phyloP scores from a whole-genome alignment of 192 early-diverging fungal species.

The Gorgonomyces haynaldii region DNA sequence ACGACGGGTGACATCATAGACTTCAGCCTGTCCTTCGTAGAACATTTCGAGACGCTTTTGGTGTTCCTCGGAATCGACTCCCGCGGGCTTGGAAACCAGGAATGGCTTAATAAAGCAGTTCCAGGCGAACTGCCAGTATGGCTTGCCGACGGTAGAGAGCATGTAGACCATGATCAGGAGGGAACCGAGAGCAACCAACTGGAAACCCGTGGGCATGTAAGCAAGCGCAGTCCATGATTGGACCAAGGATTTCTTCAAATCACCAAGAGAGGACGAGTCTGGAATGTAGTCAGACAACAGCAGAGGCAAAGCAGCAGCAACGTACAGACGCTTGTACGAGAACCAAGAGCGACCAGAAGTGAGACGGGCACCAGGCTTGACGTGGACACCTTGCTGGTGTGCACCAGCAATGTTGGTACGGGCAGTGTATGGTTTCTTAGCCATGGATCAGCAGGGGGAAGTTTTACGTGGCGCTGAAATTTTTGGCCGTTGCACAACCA shows the following conservation, averaged over 20 bases:
- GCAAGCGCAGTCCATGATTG: slow-evolving; percentile 9
- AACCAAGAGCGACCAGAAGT: slow-evolving; percentile 1
- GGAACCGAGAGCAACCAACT: slow-evolving; percentile 15
- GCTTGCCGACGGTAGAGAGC: slow-evolving; percentile 13
- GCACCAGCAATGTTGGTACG: slow-evolving; percentile 10
- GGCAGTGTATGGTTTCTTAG: too few relatives aligned
- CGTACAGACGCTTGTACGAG: slow-evolving; percentile 11
- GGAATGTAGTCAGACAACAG: slow-evolving; percentile 29
- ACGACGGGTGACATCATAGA: slow-evolving; percentile 64
- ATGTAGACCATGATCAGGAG: slow-evolving; percentile 11
- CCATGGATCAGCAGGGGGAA: too few relatives aligned
- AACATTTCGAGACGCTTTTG: slow-evolving; percentile 67
- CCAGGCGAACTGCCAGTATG: slow-evolving; percentile 30
- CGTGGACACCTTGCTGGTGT: slow-evolving; percentile 12
- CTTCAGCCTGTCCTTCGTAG: slow-evolving; percentile 67
- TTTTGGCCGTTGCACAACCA: too few relatives aligned
- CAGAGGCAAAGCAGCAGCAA: slow-evolving; percentile 12
- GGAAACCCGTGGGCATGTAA: slow-evolving; percentile 16
- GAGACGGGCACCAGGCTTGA: slow-evolving; percentile 5
- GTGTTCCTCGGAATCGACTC: slow-evolving; percentile 49
- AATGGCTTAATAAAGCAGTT: slow-evolving; percentile 65
- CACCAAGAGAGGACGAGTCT: slow-evolving; percentile 8
- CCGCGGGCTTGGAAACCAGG: slow-evolving; percentile 34
- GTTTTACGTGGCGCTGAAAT: too few relatives aligned
- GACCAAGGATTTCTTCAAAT: slow-evolving; percentile 13